Conservation (phyloP, 2,329 filamentous ascomycete genomes). For the Colletotrichum scovillei region DNA sequence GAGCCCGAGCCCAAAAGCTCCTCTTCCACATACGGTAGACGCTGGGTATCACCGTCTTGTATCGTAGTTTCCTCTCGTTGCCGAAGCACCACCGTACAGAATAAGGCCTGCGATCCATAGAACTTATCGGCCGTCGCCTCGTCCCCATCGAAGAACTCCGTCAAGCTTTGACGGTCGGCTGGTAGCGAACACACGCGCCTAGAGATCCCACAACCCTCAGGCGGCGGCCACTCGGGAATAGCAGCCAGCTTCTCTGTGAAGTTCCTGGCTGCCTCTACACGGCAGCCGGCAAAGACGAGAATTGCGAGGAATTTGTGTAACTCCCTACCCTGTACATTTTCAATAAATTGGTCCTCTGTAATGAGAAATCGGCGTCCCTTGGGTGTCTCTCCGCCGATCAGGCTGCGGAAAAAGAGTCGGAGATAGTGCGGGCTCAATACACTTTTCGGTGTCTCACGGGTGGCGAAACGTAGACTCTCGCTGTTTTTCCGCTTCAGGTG, state of each 20-base stretch:
- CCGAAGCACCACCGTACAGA: constrained; percentile 1
- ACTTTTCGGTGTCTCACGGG: neutral
- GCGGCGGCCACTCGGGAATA: neutral
- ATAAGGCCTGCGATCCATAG: neutral
- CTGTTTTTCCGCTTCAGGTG: neutral
- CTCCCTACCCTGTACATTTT: neutral
- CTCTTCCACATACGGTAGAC: constrained; percentile 1
- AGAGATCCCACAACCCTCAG: neutral
- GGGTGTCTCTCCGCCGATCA: neutral
- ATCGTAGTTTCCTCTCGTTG: neutral
- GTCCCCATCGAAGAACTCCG: neutral
- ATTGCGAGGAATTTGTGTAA: neutral
- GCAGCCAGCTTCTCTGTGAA: neutral
- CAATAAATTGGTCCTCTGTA: neutral
- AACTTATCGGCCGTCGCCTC: neutral
- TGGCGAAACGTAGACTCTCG: neutral
- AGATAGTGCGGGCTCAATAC: neutral
- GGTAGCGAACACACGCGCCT: neutral
- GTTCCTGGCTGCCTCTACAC: neutral
- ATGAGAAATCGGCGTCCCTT: neutral
- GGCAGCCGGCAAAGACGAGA: neutral
- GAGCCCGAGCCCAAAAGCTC: constrained; percentile 37
- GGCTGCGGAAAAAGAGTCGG: neutral
- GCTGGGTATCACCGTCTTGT: neutral
- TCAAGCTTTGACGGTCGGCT: neutral